Base-by-base conservation (phyloP, 352 stramenopile species). In the Phytophthora pinifolia region DNA sequence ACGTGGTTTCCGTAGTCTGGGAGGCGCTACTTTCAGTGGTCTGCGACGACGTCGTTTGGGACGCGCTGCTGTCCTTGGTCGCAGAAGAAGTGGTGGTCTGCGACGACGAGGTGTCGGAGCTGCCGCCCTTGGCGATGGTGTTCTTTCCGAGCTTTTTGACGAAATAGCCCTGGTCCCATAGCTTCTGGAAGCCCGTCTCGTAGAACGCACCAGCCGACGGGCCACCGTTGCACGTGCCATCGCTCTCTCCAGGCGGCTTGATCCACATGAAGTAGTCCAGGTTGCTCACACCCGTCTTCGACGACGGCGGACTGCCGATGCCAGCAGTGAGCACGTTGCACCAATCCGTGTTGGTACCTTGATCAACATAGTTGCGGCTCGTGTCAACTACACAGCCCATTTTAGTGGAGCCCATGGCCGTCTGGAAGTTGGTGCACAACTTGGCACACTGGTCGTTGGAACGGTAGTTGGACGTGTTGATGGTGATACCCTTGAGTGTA, bases 241-340 rank as follows among this genome's bases (percentile, higher is more conserved):
- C 81, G 29, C 70, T 83, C 61, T 92, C 76, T 48, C 81, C 79
- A 32, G 72, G 76, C 15, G 65, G 63, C 48, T 92, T 91, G 43
- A 88, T 70, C 74, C 76, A 91, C 63, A 89, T 66, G 22, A 82
- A 88, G 60, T 89, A 89, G 60, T 88, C 79, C 2, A 91, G 45
- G 46, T 84, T 81, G 3, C 37, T 29, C 33, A 72, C 52, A 0
- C 70, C 68, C 2, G 78, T 88, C 25, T 80, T 51, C 9, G 56
- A 68, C 1, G 78, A 86, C 1, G 74, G 75, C 12, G 70, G 72
- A 2, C 60, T 22, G 7, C 77, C 77, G 32, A 88, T 79, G 15
- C 74, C 77, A 13, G 61, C 70, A 3, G 41, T 33, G 0, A 55
- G 41, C 9, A 75, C 67, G 50, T 88, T 88, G 65, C 77, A 88